Evolutionary conservation across 2,329 filamentous ascomycete species (phyloP), one percentile per base, ranked within the genome.

Genomic region (Calonectria ilicicola): DNA sequence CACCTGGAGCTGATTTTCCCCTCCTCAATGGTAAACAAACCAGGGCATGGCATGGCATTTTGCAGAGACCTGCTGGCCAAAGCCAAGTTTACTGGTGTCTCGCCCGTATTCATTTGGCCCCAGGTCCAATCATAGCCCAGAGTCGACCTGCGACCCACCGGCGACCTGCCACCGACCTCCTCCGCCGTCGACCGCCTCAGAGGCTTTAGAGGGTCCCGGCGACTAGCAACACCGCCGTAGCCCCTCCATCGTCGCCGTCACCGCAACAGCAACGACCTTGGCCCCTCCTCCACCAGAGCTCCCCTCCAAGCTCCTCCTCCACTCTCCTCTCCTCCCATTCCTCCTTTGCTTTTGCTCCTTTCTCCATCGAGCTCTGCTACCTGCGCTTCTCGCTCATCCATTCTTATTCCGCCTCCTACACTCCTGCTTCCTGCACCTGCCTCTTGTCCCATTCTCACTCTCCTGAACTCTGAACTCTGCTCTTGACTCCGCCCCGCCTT

Each of bases 241-340:
- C 81, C 80, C 81, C 81, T 82, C 81, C 78, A 82, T 81, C 56
- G 53, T 68, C 65, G 58, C 65, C 78, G 78, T 82, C 80, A 82
- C 81, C 81, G 80, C 78, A 78, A 80, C 77, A 74, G 74, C 66
- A 42, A 42, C 65, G 51, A 23, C 51, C 67, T 35, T 67, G 75
- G 72, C 77, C 76, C 76, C 77, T 78, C 76, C 75, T 76, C 70
- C 56, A 51, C 65, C 74, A 65, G 64, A 68, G 72, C 72, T 69
- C 69, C 68, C 67, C 53, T 66, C 67, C 32, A 75, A 79, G 72
- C 77, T 79, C 76, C 75, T 73, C 76, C 74, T 75, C 69, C 72
- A 70, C 66, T 78, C 70, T 65, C 49, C 67, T 69, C 72, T 65
- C 68, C 26, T 62, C 66, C 49, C 60, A 47, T 56, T 63, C 58